Percentiles rank a stretch among this genome's conserved stretches.
Conservation (phyloP, 1,284 basidiomycete species). For the Rhodotorula sp. region DNA sequence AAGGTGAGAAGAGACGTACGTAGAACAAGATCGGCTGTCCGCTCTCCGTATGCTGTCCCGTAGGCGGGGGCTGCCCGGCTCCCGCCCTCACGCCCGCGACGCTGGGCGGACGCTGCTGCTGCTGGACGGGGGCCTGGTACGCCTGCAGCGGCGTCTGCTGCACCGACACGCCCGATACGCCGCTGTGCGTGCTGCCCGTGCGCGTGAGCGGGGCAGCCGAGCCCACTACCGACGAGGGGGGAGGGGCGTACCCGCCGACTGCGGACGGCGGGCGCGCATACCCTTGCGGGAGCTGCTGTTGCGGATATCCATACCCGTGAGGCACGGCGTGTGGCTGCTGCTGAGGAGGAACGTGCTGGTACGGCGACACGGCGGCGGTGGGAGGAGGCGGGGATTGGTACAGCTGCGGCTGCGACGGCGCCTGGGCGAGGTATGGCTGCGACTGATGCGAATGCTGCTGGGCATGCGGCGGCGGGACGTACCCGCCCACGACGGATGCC, state of each 20-base stretch:
- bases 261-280: slow-evolving; percentile 45
- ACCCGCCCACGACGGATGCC: not conserved
- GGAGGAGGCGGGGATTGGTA: slow-evolving; percentile 5
- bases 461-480: not conserved
- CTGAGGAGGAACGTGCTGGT: not conserved
- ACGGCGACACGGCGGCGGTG: not conserved
- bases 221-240: no score
- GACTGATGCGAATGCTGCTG: not conserved
- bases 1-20: slow-evolving; percentile 53
- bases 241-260: slow-evolving; percentile 25
- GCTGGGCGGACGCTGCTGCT: slow-evolving; percentile 45
- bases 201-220: slow-evolving; percentile 27
- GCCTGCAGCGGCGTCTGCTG: slow-evolving; percentile 38
- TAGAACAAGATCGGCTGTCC: slow-evolving; percentile 80
- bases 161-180: slow-evolving; percentile 37
- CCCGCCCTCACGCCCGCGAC: slow-evolving; percentile 47
- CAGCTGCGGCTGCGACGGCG: slow-evolving; percentile 20
- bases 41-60: slow-evolving; percentile 72
- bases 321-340: slow-evolving; percentile 25
- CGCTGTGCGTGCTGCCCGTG: slow-evolving; percentile 20
- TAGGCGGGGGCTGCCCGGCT: slow-evolving; percentile 57
- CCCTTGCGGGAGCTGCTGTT: slow-evolving; percentile 41
- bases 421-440: slow-evolving; percentile 11
- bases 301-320: slow-evolving; percentile 28
- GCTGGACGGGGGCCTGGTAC: slow-evolving; percentile 36